Evolutionary conservation across 1,139 yeast species (phyloP).

Genomic region (Protomyces gravidus): DNA sequence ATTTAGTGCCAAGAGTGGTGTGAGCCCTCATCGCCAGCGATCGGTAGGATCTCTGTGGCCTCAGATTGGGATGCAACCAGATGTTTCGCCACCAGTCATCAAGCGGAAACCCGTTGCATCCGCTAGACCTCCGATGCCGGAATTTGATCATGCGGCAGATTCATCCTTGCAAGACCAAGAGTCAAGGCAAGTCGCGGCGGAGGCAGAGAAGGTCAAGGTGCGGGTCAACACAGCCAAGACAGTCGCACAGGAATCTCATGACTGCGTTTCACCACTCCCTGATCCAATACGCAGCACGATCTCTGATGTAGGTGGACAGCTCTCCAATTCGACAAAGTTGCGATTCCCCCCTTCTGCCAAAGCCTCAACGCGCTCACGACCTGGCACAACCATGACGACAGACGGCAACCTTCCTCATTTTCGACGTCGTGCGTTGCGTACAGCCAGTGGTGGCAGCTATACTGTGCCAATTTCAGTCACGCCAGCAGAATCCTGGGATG

Average conservation of each 20-base stretch:
- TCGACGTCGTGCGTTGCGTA: not conserved
- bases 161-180: too few relatives aligned
- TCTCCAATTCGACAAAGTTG: too few relatives aligned
- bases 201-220: not conserved
- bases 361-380: not conserved
- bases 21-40: too few relatives aligned
- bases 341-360: not conserved
- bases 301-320: too few relatives aligned
- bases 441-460: not conserved
- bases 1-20: not conserved
- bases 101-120: too few relatives aligned
- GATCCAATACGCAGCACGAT: not conserved
- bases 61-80: too few relatives aligned
- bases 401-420: not conserved
- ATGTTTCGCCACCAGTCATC: too few relatives aligned
- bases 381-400: not conserved
- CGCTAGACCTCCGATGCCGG: not conserved
- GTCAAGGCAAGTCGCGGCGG: too few relatives aligned
- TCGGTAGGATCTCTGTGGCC: not conserved
- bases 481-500: constrained; percentile 1
- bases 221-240: not conserved
- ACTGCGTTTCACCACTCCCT: not conserved
- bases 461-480: not conserved
- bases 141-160: not conserved
- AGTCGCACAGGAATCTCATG: not conserved